Percentiles rank a stretch among this genome's conserved stretches.
phyloP scores from a whole-genome alignment of 176 grass and related monocot species.

The Thalia dealbata region DNA sequence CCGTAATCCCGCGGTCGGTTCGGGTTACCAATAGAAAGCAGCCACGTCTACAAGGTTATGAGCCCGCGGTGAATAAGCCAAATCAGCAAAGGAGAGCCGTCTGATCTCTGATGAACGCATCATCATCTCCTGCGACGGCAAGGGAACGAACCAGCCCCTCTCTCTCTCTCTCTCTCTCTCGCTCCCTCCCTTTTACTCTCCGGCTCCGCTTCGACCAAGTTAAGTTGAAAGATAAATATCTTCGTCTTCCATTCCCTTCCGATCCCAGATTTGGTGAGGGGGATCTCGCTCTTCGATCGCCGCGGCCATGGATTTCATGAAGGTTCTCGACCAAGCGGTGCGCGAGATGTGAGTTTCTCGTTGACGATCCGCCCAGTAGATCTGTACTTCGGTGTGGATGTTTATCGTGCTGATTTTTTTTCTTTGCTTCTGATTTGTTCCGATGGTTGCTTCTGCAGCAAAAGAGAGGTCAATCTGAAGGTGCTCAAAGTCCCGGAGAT shows the following conservation, averaged over 20 bases:
- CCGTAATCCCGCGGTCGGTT: too few species aligned
- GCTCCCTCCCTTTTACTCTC: neutral
- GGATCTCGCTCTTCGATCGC: constrained; percentile 2
- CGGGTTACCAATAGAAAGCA: too few species aligned
- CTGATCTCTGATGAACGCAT: too few species aligned
- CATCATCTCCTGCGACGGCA: too few species aligned
- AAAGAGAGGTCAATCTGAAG: constrained; percentile 98
- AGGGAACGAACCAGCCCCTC: too few species aligned
- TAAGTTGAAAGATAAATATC: neutral
- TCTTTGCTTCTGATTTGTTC: constrained; percentile 8
- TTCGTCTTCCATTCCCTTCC: neutral
- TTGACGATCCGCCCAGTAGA: neutral
- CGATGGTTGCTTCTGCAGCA: constrained; percentile 35
- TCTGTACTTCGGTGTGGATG: neutral
- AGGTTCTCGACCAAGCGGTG: constrained; percentile 91
- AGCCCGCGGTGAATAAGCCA: too few species aligned
- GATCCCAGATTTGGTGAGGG: neutral
- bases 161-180: too few species aligned
- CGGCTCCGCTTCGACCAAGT: neutral
- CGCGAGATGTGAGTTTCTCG: constrained; percentile 75
- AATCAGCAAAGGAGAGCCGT: too few species aligned
- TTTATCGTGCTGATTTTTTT: neutral
- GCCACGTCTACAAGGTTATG: too few species aligned
- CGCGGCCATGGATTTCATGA: constrained; percentile 92
- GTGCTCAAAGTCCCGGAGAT: constrained; percentile 99